Base-by-base conservation (phyloP, 1,284 basidiomycete genomes). In the Polyporus tsugae region DNA sequence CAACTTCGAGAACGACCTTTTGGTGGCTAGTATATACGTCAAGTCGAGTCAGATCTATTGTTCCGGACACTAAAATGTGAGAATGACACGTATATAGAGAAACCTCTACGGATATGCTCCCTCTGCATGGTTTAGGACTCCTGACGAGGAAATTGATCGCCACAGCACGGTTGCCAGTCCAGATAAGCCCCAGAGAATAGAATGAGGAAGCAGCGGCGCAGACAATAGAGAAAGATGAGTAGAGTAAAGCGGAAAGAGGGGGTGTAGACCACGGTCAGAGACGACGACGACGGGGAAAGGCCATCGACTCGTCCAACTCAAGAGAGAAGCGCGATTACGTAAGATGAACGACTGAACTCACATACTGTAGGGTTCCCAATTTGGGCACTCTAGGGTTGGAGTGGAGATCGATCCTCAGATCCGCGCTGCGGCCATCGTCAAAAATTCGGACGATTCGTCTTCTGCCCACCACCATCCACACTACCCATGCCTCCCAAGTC, bases 1-100 rank as follows among this genome's bases (percentile, higher is more conserved):
- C 92, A 71, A 97, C 90, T 82, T 97, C 95, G 73, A 97, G 83
- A 70, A 94, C 93, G 63, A 96, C 94, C 78, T 95, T 95, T 86
- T 97, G 95, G 82, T 97, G 94, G 83, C 91, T 93, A 91, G 92
- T 93, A 90, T 80, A 90, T 78, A 92, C 83, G 76, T 75, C 74
- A 82, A 70, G 67, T 10, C 69, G 75, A 83, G 84, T 92, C 81
- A 93, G 85, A 76, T 81, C 70, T 57, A 59, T 58, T 60, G 60
- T 55, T 63, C 60, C 69, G 64, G 19, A 6, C 41, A 63, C 67
- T 65, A 7, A 55, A n/a, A 57, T 68, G 72, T 76, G 75, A 69
- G 73, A 75, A 76, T 79, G 75, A 80, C 76, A 92, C 93, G 87
- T 92, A 94, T 94, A 94, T 91, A 78, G 90, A 86, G 86, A 94